Evolutionary conservation across 2,329 filamentous ascomycete genomes (phyloP), one percentile per base, ranked within the genome.

Genomic region (Cladosporium sp.): DNA sequence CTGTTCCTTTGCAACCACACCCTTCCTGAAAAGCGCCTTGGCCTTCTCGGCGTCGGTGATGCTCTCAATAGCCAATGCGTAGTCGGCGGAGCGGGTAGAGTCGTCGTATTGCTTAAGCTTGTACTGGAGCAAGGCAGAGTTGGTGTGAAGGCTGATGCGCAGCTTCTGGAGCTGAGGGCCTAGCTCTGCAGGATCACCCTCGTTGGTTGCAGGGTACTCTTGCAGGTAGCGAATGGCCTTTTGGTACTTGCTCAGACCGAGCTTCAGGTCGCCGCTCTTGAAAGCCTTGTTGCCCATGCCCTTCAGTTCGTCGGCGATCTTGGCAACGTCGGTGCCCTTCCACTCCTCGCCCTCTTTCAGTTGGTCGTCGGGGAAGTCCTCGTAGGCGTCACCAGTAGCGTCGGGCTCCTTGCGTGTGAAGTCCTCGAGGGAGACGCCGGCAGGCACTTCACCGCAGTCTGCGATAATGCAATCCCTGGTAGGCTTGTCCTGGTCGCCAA

Each of bases 311-410:
- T 85, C 83, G 2, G 91, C 93, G 67, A 98, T 93, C 79, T 91
- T 87, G 77, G 92, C 85, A 68, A 93, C 86, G 68, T 90, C 85
- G 21, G 83, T 77, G 16, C 90, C 90, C 59, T 87, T 85, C 68
- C 93, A 85, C 63, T 88, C 83, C 64, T 87, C 80, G 57, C 85
- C 82, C 49, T 70, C 66, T 63, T 65, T 65, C 68, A 80, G 78
- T 72, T 89, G 87, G 80, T 99, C 95, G 76, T 97, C 93, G 37
- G 95, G 95, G 80, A 91, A 98, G 78, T 98, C 95, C 81, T 98
- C 94, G 80, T 96, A 97, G 6, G 88, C 86, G 81, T 99, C 95
- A 69, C 95, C 95, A 16, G 91, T 92, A 62, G 86, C 83, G 77
- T 98, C 94, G 65, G 91, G 85, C 40, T 83, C 80, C 80, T 91